These are phyloP conservation scores for Detonula confervacea DNA, from an alignment of 352 stramenopile species.

Conservation along the genomic window DNA sequence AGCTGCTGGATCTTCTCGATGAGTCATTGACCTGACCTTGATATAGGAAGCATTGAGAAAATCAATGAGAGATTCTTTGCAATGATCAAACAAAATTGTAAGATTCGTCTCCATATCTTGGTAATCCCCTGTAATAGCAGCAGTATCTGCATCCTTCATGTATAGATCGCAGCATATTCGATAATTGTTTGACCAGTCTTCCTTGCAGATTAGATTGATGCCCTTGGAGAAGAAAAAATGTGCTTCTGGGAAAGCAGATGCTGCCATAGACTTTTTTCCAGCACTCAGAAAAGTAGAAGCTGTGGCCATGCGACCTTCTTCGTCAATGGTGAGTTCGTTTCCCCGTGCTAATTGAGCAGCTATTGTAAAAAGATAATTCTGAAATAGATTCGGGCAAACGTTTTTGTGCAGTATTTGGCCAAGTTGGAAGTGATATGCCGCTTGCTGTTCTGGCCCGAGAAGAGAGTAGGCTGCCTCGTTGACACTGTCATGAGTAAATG, in stretches of 20 bases:
- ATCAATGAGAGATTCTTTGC: slow-evolving; percentile 10
- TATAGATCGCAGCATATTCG: slow-evolving; percentile 19
- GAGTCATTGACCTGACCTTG: neutral
- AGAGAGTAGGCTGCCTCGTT: slow-evolving; percentile 24
- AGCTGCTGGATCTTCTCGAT: neutral
- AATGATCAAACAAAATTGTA: neutral
- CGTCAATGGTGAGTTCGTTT: neutral
- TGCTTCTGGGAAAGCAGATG: slow-evolving; percentile 3
- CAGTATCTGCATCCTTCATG: slow-evolving; percentile 10
- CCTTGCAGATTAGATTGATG: slow-evolving; percentile 1
- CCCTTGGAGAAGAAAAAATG: slow-evolving; percentile 18
- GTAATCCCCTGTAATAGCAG: neutral
- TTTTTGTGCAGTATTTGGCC: slow-evolving; percentile 4
- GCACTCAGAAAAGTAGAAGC: slow-evolving; percentile 12
- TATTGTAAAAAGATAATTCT: slow-evolving; percentile 21
- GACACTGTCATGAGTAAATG: slow-evolving; percentile 19
- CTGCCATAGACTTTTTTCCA: slow-evolving; percentile 4
- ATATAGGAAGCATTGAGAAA: slow-evolving; percentile 6
- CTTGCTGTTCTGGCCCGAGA: neutral
- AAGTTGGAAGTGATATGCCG: slow-evolving; percentile 18
- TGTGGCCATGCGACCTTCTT: slow-evolving; percentile 7
- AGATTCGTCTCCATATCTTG: slow-evolving; percentile 11
- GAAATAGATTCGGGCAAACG: neutral
- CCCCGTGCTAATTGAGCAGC: slow-evolving; percentile 23
- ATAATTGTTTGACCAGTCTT: slow-evolving; percentile 24